Conservation (phyloP, 441 rosid genomes). For the Gossypium laxum region DNA sequence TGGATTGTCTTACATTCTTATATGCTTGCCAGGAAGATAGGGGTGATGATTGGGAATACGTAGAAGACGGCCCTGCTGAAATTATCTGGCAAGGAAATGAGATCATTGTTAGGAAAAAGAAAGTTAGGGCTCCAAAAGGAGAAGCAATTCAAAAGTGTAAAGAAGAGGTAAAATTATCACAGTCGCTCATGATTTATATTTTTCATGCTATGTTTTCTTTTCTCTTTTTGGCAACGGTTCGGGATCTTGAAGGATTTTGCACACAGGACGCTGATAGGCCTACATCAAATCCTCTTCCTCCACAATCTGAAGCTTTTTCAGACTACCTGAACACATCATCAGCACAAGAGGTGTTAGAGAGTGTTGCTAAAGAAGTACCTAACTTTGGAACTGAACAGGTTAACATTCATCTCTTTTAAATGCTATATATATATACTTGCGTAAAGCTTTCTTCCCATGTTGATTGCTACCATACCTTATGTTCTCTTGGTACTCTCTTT, state of each 20-base stretch:
- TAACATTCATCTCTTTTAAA: background rate
- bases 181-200: background rate
- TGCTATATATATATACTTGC: background rate
- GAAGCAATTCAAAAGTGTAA: constrained; percentile 18
- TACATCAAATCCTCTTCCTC: constrained; percentile 87
- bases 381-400: constrained; percentile 96
- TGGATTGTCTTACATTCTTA: constrained; percentile 28
- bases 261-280: constrained; percentile 64
- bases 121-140: constrained; percentile 62
- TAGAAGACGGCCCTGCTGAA: constrained; percentile 82
- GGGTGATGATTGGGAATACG: constrained; percentile 68
- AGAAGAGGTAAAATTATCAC: constrained; percentile 36
- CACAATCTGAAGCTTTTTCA: constrained; percentile 48
- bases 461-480: background rate
- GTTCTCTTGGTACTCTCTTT: background rate
- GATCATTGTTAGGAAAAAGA: constrained; percentile 67
- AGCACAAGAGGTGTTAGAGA: constrained; percentile 57
- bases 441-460: background rate
- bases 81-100: constrained; percentile 87
- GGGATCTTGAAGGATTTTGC: constrained; percentile 10
- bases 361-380: constrained; percentile 78
- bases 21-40: constrained; percentile 33
- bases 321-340: constrained; percentile 42
- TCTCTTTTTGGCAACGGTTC: background rate
- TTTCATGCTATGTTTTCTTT: background rate